A percentile compares a stretch with the other conserved stretches of the same genome.
Evolutionary conservation across 179 eudicot genomes (phyloP).

Genomic region (Monotropa hypopitys): DNA sequence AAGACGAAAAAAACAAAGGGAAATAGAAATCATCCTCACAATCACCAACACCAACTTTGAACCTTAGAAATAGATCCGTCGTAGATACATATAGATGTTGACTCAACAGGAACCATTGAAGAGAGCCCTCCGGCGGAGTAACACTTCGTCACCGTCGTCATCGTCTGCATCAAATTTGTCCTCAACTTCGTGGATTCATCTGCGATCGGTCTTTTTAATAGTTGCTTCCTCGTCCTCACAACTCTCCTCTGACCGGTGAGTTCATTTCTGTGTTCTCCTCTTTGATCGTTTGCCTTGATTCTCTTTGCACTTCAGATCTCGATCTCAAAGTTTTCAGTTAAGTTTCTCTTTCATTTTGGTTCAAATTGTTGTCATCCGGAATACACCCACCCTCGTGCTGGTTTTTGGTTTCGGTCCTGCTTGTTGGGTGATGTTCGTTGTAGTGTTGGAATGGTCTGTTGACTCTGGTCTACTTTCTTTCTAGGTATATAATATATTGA

Average conservation of each 20-base stretch:
- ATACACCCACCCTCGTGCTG: background rate
- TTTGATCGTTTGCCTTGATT: background rate
- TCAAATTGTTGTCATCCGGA: background rate
- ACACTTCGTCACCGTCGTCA: constrained; percentile 28
- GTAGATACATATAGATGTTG: constrained; percentile 20
- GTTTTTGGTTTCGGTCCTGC: constrained; percentile 1
- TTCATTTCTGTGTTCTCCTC: constrained; percentile 11
- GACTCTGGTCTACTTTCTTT: background rate
- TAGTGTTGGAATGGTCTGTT: background rate
- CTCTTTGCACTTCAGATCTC: constrained; percentile 12
- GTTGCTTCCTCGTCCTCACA: constrained; percentile 51
- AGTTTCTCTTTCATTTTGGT: background rate
- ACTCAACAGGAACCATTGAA: constrained; percentile 34
- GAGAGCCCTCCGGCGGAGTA: constrained; percentile 50
- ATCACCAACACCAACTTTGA: background rate
- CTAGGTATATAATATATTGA: background rate
- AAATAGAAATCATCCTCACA: background rate
- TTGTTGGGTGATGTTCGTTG: background rate
- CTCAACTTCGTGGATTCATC: constrained; percentile 52
- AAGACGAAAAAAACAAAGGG: background rate
- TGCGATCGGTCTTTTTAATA: constrained; percentile 52
- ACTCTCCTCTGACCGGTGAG: constrained; percentile 48
- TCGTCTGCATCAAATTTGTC: constrained; percentile 25
- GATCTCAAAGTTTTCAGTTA: background rate
- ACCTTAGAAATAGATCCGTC: constrained; percentile 2